phyloP scores from a whole-genome alignment of 2,329 filamentous ascomycete genomes.

The Penicillium hesseltinei region DNA sequence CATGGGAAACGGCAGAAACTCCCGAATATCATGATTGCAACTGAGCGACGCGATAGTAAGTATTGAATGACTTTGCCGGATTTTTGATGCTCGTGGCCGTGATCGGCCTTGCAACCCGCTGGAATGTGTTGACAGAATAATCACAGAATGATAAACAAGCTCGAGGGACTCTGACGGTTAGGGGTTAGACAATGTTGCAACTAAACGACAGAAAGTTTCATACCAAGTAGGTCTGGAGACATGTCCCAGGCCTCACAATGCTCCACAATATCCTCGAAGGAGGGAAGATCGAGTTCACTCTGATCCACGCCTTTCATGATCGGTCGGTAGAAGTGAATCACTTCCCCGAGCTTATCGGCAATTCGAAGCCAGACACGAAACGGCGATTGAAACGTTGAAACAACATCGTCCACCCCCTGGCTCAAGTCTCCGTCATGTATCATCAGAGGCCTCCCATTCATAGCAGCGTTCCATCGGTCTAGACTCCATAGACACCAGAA shows the following conservation, averaged over 20 bases:
- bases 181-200: neutral
- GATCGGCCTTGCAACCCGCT: constrained; percentile 13
- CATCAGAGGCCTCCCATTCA: constrained; percentile 21
- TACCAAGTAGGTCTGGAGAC: neutral
- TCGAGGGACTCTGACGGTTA: constrained; percentile 10
- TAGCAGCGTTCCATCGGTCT: constrained; percentile 25
- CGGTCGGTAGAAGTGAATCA: constrained; percentile 15
- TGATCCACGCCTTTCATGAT: constrained; percentile 3
- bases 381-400: constrained; percentile 10
- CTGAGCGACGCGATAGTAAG: constrained; percentile 4
- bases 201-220: neutral
- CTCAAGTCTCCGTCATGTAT: constrained; percentile 20
- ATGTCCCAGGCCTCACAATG: constrained; percentile 1
- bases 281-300: constrained; percentile 4
- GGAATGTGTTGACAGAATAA: constrained; percentile 14
- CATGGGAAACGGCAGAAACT: constrained; percentile 13
- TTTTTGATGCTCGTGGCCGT: constrained; percentile 1
- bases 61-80: constrained; percentile 7
- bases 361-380: constrained; percentile 17
- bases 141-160: constrained; percentile 16
- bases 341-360: constrained; percentile 8
- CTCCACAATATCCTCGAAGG: constrained; percentile 4
- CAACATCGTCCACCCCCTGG: constrained; percentile 14
- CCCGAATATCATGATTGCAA: constrained; percentile 1
- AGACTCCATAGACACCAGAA: constrained; percentile 28